phyloP scores from a whole-genome alignment of 441 rosid species.

The Biscutella laevigata region DNA sequence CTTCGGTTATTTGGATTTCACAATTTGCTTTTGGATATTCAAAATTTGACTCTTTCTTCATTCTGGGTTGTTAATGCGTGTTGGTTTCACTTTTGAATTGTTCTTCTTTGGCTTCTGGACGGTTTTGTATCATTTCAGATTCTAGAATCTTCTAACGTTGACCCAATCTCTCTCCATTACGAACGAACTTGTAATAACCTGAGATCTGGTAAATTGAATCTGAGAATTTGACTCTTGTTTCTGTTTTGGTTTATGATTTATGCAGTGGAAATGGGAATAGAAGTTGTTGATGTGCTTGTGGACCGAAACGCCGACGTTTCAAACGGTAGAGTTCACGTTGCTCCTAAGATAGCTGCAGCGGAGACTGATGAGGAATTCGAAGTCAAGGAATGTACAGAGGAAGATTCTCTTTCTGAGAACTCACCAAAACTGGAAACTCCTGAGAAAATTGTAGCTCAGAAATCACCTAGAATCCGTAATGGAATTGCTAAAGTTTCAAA shows the following conservation, averaged over 20 bases:
- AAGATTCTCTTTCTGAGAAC: slow-evolving; percentile 35
- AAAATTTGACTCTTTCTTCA: slow-evolving; percentile 18
- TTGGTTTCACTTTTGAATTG: slow-evolving; percentile 23
- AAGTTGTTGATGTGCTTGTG: slow-evolving; percentile 47
- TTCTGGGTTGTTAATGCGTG: slow-evolving; percentile 19
- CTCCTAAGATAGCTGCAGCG: slow-evolving; percentile 44
- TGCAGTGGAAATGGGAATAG: slow-evolving; percentile 83
- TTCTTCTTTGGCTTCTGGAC: slow-evolving; percentile 3
- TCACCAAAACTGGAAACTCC: slow-evolving; percentile 17
- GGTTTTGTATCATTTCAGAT: slow-evolving; percentile 7
- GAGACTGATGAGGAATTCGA: slow-evolving; percentile 48
- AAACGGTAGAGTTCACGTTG: slow-evolving; percentile 33
- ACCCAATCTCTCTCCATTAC: slow-evolving; percentile 1
- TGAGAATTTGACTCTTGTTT: not conserved
- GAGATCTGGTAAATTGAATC: slow-evolving; percentile 4
- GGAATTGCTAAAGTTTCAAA: slow-evolving; percentile 14
- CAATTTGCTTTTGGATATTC: not conserved
- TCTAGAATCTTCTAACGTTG: slow-evolving; percentile 5
- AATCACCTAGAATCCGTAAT: slow-evolving; percentile 19
- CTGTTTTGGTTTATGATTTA: not conserved
- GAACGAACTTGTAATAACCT: not conserved
- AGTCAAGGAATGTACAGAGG: slow-evolving; percentile 51
- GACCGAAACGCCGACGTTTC: slow-evolving; percentile 49
- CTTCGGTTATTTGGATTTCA: not conserved
- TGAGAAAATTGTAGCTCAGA: slow-evolving; percentile 30